Conservation (phyloP, 768 basidiomycete genomes). For the Termitomyces sp. region DNA sequence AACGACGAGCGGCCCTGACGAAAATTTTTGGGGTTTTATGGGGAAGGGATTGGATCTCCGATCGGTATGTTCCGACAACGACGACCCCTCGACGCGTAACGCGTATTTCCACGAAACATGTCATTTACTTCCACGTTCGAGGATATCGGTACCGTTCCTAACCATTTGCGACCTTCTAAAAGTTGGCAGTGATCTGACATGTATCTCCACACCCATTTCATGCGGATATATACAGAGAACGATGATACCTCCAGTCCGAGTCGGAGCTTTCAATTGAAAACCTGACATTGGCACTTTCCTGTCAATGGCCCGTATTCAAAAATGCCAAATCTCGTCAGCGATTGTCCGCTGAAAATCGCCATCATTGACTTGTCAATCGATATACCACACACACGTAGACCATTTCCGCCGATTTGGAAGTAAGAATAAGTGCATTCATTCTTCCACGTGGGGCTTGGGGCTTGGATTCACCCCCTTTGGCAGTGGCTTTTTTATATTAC, state of each 20-base stretch:
- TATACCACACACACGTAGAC: neutral
- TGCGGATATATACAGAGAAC: neutral
- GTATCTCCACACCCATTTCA: neutral
- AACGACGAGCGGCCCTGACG: neutral
- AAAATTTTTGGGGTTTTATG: conserved; percentile 4
- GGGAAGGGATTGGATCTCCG: conserved; percentile 9
- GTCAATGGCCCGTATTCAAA: too few species aligned
- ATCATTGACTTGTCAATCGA: neutral
- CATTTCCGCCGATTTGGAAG: neutral
- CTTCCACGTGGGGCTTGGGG: neutral
- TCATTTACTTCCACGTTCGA: neutral
- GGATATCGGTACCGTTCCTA: neutral
- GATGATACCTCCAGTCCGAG: neutral
- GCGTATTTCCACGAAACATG: neutral
- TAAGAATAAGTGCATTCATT: neutral
- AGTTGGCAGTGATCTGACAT: neutral
- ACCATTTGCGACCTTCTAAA: neutral
- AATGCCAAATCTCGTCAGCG: neutral
- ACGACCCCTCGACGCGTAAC: neutral
- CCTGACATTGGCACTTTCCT: neutral
- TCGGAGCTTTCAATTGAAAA: neutral
- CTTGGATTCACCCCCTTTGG: neutral
- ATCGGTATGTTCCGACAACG: neutral
- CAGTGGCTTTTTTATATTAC: neutral
- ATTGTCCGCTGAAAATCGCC: neutral